Percentiles rank a stretch among this genome's conserved stretches.
Evolutionary conservation across 345 rosid species (phyloP).

Genomic region (Sisymbrium altissimum): DNA sequence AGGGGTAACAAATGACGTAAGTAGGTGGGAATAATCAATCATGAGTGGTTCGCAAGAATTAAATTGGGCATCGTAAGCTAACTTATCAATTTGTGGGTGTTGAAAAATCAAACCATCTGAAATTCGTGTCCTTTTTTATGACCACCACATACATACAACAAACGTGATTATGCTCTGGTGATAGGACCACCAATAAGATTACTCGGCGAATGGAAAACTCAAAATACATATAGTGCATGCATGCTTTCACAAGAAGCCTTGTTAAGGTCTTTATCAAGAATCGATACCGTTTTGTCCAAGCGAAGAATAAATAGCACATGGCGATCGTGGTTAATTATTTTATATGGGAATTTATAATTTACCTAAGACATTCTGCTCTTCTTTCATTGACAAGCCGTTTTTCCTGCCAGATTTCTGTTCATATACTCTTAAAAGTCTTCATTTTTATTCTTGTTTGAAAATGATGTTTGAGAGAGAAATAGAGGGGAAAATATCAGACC

Average conservation of each 20-base stretch:
- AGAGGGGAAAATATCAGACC: not conserved
- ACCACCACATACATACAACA: constrained; percentile 16
- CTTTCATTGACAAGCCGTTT: constrained; percentile 5
- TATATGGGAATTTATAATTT: not conserved
- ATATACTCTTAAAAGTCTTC: not conserved
- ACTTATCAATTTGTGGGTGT: not conserved
- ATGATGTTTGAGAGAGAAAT: constrained; percentile 5
- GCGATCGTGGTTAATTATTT: not conserved
- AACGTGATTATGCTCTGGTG: constrained; percentile 6
- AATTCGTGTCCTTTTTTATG: not conserved
- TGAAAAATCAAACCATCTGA: constrained; percentile 3
- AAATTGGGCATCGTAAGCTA: not conserved
- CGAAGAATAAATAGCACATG: constrained; percentile 14
- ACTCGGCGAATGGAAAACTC: not conserved
- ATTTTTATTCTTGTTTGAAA: constrained; percentile 15
- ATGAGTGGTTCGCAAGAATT: not conserved
- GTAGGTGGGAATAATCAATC: not conserved
- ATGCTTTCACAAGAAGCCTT: constrained; percentile 19
- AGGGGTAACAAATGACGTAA: not conserved
- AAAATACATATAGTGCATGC: constrained; percentile 3
- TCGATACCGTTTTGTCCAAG: constrained; percentile 9
- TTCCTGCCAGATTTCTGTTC: not conserved
- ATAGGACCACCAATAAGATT: constrained; percentile 25
- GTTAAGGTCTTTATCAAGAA: constrained; percentile 27
- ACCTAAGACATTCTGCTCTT: not conserved